phyloP scores from a whole-genome alignment of 805 yeast species.

The Ogataea nakhonphanomensis region DNA sequence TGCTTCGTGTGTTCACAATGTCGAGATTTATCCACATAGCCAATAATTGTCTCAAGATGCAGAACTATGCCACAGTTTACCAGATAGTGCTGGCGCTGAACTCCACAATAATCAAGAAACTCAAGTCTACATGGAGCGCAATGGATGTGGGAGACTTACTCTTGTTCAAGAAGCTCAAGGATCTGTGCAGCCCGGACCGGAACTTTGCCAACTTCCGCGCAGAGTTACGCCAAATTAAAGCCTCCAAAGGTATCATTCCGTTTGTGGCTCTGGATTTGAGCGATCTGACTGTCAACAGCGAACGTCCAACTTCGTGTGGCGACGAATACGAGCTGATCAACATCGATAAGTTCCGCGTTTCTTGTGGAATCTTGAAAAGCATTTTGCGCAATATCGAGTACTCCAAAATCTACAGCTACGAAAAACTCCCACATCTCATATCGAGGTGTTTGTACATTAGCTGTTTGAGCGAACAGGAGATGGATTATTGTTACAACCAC shows the following conservation, averaged over 20 bases:
- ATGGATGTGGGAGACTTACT: slow-evolving; percentile 70
- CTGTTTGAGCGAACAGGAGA: slow-evolving; percentile 69
- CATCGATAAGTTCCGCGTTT: slow-evolving; percentile 70
- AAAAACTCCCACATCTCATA: slow-evolving; percentile 57
- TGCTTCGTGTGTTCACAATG: slow-evolving; percentile 64
- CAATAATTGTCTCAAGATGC: slow-evolving; percentile 62
- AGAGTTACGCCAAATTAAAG: slow-evolving; percentile 52
- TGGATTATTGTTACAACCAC: slow-evolving; percentile 39
- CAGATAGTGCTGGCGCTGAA: slow-evolving; percentile 82
- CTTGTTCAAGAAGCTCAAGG: slow-evolving; percentile 63
- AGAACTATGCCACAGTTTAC: slow-evolving; percentile 84
- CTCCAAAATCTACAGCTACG: slow-evolving; percentile 63
- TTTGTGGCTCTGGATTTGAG: slow-evolving; percentile 83
- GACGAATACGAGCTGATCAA: slow-evolving; percentile 52
- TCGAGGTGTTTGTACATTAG: slow-evolving; percentile 83
- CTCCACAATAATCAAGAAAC: slow-evolving; percentile 55
- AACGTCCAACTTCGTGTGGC: slow-evolving; percentile 47
- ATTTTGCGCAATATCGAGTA: slow-evolving; percentile 82
- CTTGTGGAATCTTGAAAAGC: slow-evolving; percentile 73
- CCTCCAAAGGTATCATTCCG: slow-evolving; percentile 79
- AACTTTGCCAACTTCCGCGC: slow-evolving; percentile 68
- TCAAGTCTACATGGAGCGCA: slow-evolving; percentile 69
- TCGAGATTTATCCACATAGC: slow-evolving; percentile 88
- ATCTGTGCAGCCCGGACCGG: slow-evolving; percentile 67
- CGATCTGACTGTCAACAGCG: slow-evolving; percentile 75